phyloP scores from a whole-genome alignment of 2,329 filamentous ascomycete genomes.

The Fusarium piperis region DNA sequence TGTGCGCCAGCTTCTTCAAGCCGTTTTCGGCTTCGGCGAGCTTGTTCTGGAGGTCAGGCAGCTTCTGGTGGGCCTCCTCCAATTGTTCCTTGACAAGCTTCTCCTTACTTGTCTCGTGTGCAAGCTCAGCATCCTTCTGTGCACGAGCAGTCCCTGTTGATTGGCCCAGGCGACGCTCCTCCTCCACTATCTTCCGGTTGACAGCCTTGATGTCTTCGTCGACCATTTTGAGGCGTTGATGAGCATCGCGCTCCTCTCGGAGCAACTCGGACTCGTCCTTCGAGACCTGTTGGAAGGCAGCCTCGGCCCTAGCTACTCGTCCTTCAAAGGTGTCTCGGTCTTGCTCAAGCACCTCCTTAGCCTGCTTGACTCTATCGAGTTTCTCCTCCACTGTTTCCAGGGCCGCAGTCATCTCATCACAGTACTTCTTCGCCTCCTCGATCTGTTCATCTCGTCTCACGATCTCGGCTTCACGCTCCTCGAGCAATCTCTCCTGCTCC shows the following conservation, averaged over 20 bases:
- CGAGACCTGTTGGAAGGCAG: slow-evolving; percentile 63
- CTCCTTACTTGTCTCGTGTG: slow-evolving; percentile 42
- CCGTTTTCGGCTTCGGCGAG: slow-evolving; percentile 46
- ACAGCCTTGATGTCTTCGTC: slow-evolving; percentile 57
- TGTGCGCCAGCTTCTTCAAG: slow-evolving; percentile 44
- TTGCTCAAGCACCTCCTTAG: slow-evolving; percentile 54
- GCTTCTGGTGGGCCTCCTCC: slow-evolving; percentile 41
- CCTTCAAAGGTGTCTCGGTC: slow-evolving; percentile 60
- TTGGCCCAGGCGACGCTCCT: slow-evolving; percentile 70
- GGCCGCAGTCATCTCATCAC: slow-evolving; percentile 58
- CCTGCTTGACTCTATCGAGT: slow-evolving; percentile 50
- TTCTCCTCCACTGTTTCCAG: slow-evolving; percentile 59
- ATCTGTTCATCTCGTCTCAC: slow-evolving; percentile 40
- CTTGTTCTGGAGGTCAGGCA: slow-evolving; percentile 48
- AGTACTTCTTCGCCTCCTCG: slow-evolving; percentile 39
- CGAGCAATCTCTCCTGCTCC: slow-evolving; percentile 71
- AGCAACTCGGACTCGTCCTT: slow-evolving; percentile 64
- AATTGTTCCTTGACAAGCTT: slow-evolving; percentile 41
- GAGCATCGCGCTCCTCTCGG: slow-evolving; percentile 73
- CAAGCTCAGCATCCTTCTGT: slow-evolving; percentile 66
- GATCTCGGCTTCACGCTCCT: slow-evolving; percentile 46
- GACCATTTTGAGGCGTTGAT: slow-evolving; percentile 64
- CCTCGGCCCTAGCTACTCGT: slow-evolving; percentile 55
- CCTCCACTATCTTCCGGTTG: slow-evolving; percentile 61
- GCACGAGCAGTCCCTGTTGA: slow-evolving; percentile 76